Base-by-base conservation (phyloP, 2,329 filamentous ascomycete species). In the Metarhizium guizhouense region DNA sequence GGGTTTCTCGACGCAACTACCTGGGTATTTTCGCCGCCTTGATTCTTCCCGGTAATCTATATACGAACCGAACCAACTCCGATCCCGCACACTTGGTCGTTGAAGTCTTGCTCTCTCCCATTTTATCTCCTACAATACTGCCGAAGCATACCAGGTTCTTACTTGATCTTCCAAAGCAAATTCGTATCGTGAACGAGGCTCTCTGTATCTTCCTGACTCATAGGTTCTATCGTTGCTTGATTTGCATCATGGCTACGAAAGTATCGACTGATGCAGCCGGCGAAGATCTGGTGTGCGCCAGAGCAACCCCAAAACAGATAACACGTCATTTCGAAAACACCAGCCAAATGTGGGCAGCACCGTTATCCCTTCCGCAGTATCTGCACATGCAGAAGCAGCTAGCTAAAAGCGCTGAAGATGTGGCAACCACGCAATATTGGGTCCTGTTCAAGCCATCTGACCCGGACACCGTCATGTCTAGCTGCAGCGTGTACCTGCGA, bases 401-500 rank as follows among this genome's bases (percentile, higher is more conserved):
- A 6, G 48, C 48, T 36, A 50, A 50, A 3, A 43, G 47, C 13
- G 53, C 56, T 2, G 51, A 51, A 49, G 56, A 43, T 29, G 25
- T 7, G 11, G 54, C 38, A 10, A 43, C 54, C 25, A 54, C 56
- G 7, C 53, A 56, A 4, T 68, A 67, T 58, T 73, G 67, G 65
- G 63, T 70, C 8, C 57, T 72, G 13, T 63, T 63, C 25, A 58
- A 63, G 51, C 63, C 62, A 16, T 59, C 62, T 3, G 61, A 70
- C 14, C 65, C 63, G 11, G 53, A 59, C 2, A 62, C 61, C 34
- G 58, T 74, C 52, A 61, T 73, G 18, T 66, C 70, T 6, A 71
- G 68, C 55, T 73, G 70, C 61, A 64, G 61, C 30, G 61, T 67
- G 14, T 60, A 68, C 54, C 57, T 65, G 43, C 62, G 62, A 47